Evolutionary conservation across 768 basidiomycete species (phyloP).

Genomic region (Pseudohyphozyma bogoriensis): DNA sequence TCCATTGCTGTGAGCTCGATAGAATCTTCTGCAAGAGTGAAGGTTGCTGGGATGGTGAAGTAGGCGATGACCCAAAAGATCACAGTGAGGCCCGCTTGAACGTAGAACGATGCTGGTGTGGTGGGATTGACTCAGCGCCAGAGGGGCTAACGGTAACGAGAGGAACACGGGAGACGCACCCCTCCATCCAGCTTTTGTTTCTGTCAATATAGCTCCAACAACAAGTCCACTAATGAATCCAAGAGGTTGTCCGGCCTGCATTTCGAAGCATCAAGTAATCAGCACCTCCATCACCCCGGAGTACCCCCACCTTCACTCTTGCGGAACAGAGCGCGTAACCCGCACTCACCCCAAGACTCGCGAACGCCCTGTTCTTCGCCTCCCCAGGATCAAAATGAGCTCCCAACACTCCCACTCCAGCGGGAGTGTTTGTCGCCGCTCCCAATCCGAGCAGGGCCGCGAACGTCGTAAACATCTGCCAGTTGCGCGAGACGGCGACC

Average conservation of each 20-base stretch:
- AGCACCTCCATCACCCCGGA: too few species aligned
- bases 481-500: conserved; percentile 50
- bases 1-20: not conserved
- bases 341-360: not conserved
- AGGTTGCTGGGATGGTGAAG: not conserved
- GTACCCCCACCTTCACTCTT: too few species aligned
- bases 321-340: too few species aligned
- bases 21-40: not conserved
- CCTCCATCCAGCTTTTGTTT: not conserved
- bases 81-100: not conserved
- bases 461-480: not conserved
- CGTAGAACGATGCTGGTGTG: not conserved
- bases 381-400: not conserved
- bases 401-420: not conserved
- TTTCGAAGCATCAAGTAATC: too few species aligned
- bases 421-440: not conserved
- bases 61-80: not conserved
- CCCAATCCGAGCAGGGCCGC: not conserved
- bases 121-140: not conserved
- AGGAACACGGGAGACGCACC: not conserved
- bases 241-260: not conserved
- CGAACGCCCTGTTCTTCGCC: not conserved
- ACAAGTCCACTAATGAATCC: not conserved
- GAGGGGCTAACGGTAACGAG: too few species aligned
- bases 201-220: not conserved